Percentiles rank a stretch among this genome's conserved stretches.
Conservation (phyloP, 805 yeast genomes). For the Kazachstania taianensis region DNA sequence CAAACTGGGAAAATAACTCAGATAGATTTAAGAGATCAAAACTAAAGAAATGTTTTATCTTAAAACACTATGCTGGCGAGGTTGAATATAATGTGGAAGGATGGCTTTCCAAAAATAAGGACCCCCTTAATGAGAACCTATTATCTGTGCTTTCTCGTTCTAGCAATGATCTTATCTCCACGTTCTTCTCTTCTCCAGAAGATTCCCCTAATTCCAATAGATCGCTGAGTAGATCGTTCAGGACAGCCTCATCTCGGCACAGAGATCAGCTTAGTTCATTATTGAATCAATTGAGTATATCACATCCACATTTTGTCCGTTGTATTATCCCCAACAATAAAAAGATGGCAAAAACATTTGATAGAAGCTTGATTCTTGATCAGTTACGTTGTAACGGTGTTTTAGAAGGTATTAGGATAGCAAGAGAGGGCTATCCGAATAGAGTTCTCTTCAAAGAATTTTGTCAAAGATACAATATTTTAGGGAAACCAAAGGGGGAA, state of each 20-base stretch:
- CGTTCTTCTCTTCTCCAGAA: slow-evolving; percentile 36
- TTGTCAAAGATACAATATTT: slow-evolving; percentile 60
- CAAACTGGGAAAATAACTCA: slow-evolving; percentile 47
- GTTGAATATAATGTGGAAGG: slow-evolving; percentile 90
- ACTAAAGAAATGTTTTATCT: slow-evolving; percentile 63
- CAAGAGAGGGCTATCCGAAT: slow-evolving; percentile 95
- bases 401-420: slow-evolving; percentile 92
- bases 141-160: slow-evolving; percentile 53
- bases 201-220: slow-evolving; percentile 6
- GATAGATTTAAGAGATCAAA: slow-evolving; percentile 63
- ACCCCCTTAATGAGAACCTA: slow-evolving; percentile 76
- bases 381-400: slow-evolving; percentile 97
- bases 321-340: slow-evolving; percentile 85
- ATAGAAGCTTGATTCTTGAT: slow-evolving; percentile 66
- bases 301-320: slow-evolving; percentile 94
- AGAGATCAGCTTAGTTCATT: slow-evolving; percentile 69
- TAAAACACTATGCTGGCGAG: slow-evolving; percentile 90
- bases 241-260: slow-evolving; percentile 79
- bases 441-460: slow-evolving; percentile 78
- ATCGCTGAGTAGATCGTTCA: slow-evolving; percentile 11
- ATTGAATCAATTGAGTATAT: slow-evolving; percentile 60
- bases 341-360: slow-evolving; percentile 62
- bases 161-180: slow-evolving; percentile 42
- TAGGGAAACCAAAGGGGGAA: slow-evolving; percentile 35
- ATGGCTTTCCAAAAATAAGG: slow-evolving; percentile 91